Base-by-base conservation (phyloP, 176 grass and related monocot species). In the Elymus sibiricus region DNA sequence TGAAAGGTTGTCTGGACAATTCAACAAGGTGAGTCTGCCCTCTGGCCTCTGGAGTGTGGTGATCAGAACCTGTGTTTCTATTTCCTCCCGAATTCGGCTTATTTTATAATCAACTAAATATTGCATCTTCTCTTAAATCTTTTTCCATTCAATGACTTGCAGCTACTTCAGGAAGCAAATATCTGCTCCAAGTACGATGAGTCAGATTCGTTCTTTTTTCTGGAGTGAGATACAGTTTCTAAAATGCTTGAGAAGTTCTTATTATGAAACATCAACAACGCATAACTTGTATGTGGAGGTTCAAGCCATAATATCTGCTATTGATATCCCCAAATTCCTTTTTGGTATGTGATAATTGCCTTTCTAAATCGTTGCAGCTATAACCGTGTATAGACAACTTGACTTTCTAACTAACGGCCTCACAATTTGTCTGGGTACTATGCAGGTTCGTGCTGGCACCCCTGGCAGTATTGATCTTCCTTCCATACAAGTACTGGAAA, bases 401-500 rank as follows among this genome's bases (percentile, higher is more conserved):
- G 34, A 9, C 9, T 24, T 10, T 38, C 22, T n/a, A 19, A 67
- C 64, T 67, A 32, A 32, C 16, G 12, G 5, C 13, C 9, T n/a
- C 17, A 3, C 17, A 2, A 38, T 34, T 39, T 40, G 35, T n/a
- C 40, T 70, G 19, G 32, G 67, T n/a, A n/a, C n/a, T 93, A 16
- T 39, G 70, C 31, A 94, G 89, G 79, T 7, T 85, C 1, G 2
- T 87, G 6, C 35, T 86, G 32, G 67, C 26, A 2, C 62, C 87
- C 0, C 5, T 79, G 7, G 40, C 5, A 1, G 17, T 89, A 6
- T 82, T 26, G 11, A 19, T 37, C 4, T 94, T 87, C 21, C 55
- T 94, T 2, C 62, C 77, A 11, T 53, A 91, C 76, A 94, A 74
- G n/a, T 87, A 84, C 40, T 87, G 70, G 83, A 86, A 67, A 84